Evolutionary conservation across 73 alveolate genomes (phyloP).

Genomic region (Effrenium voratum): DNA sequence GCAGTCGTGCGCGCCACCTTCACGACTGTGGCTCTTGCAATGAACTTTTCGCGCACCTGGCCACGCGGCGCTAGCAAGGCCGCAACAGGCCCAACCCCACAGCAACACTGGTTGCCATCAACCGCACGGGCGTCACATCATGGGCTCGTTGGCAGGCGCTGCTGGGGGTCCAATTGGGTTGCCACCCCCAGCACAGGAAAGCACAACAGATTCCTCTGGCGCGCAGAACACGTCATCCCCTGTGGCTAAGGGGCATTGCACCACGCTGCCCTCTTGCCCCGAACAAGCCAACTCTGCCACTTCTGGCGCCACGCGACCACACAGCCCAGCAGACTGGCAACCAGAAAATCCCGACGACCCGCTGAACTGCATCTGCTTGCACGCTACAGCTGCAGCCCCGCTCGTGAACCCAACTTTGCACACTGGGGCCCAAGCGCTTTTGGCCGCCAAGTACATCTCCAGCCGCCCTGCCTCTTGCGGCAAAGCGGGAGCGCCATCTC

Average conservation of each 20-base stretch:
- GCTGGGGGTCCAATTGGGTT: no score
- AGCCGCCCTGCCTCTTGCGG: neutral
- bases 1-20: no score
- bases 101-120: no score
- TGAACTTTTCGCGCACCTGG: no score
- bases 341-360: neutral
- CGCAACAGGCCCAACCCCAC: no score
- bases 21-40: no score
- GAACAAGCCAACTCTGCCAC: neutral
- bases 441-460: neutral
- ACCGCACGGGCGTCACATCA: no score
- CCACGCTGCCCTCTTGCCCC: neutral
- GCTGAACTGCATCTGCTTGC: neutral
- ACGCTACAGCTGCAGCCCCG: neutral
- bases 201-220: neutral
- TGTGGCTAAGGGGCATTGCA: neutral
- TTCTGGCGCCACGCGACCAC: neutral
- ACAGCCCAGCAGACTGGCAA: neutral
- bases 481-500: neutral
- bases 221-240: neutral
- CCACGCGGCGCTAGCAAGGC: no score
- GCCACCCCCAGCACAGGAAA: neutral
- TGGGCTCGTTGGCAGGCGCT: no score
- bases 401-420: neutral
- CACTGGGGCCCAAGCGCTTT: neutral